Evolutionary conservation across 1,284 basidiomycete species (phyloP), one percentile per base, ranked within the genome.

Genomic region (Ustilago vetiveriae): DNA sequence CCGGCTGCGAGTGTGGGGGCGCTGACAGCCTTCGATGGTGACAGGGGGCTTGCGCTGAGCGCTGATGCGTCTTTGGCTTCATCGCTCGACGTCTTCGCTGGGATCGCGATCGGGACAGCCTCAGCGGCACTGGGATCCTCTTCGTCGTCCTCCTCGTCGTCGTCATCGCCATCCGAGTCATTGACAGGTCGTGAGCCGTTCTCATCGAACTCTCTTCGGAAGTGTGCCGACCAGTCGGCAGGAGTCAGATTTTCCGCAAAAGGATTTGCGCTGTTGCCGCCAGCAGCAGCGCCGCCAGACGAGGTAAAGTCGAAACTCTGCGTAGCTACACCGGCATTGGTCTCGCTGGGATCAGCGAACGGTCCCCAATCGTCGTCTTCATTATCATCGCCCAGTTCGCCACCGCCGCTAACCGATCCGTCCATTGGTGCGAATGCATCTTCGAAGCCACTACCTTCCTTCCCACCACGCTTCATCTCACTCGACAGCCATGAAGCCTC

Each of bases 291-390:
- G 6, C 35, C 46, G 7, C 17, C 36, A 6, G 41, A 44, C 33
- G 44, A 48, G 3, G 66, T 59, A 26, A 63, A 69, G 48, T 59
- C 65, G 10, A 63, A 63, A 27, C 43, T 57, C 27, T 58, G 53
- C 7, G 50, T 57, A 4, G 48, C 48, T 4, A 51, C 56, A 1
- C 42, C 39, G 1, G 30, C 39, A n/a, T 38, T 35, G 2, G 40
- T 46, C 38, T 63, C 57, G 37, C 40, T 48, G 6, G 73, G 69
- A 39, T 79, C 79, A 5, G 78, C 67, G 46, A 81, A 81, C 9
- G 79, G 78, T 11, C 80, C 80, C 80, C 80, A 82, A 10, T 81
- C 79, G 53, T 78, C 75, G 37, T 80, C 75, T 6, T 74, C 68
- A 36, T 67, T 64, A 6, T 67, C 63, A 13, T 69, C 67, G n/a